A percentile compares a stretch with the other conserved stretches of the same genome.
phyloP scores from a whole-genome alignment of 352 stramenopile species.

The Globisporangium recalcitrans region DNA sequence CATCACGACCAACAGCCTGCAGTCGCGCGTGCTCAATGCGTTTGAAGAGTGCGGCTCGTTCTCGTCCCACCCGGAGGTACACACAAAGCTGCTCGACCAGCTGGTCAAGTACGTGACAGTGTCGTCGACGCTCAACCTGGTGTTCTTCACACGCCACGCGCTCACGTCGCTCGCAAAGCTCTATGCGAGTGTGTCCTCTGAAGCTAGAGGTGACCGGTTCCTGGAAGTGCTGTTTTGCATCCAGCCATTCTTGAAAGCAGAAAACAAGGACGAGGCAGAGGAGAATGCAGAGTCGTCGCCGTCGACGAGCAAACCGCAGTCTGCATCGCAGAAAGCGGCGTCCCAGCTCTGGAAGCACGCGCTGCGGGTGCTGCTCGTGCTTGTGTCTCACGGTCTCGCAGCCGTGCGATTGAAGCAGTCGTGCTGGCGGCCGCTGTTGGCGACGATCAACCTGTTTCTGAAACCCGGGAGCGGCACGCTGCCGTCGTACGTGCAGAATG shows the following conservation, averaged over 20 bases:
- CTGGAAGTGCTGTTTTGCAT: conserved; percentile 58
- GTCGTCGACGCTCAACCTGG: conserved; percentile 38
- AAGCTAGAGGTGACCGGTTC: conserved; percentile 54
- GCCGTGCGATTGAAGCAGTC: conserved; percentile 43
- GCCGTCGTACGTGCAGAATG: conserved; percentile 48
- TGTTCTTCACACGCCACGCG: conserved; percentile 78
- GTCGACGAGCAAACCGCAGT: conserved; percentile 32
- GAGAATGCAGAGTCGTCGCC: conserved; percentile 1
- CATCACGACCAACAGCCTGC: conserved; percentile 77
- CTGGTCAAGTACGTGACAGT: conserved; percentile 53
- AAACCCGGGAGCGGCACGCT: conserved; percentile 46
- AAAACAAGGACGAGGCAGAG: conserved; percentile 10
- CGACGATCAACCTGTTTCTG: conserved; percentile 61
- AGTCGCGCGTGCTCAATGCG: conserved; percentile 76
- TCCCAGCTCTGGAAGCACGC: conserved; percentile 77
- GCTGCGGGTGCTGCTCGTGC: conserved; percentile 57
- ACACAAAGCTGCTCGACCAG: conserved; percentile 65
- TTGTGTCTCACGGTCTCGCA: conserved; percentile 64
- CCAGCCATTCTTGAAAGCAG: conserved; percentile 53
- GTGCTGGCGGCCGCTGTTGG: conserved; percentile 52
- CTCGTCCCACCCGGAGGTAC: conserved; percentile 47
- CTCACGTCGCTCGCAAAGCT: conserved; percentile 72
- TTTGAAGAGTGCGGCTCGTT: conserved; percentile 83
- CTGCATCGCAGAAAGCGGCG: conserved; percentile 59
- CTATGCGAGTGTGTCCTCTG: conserved; percentile 54